Percentiles rank a stretch among this genome's conserved stretches.
These are phyloP conservation scores for Epicoccum nigrum DNA, from an alignment of 2,329 filamentous ascomycete genomes.

Conservation along the genomic window DNA sequence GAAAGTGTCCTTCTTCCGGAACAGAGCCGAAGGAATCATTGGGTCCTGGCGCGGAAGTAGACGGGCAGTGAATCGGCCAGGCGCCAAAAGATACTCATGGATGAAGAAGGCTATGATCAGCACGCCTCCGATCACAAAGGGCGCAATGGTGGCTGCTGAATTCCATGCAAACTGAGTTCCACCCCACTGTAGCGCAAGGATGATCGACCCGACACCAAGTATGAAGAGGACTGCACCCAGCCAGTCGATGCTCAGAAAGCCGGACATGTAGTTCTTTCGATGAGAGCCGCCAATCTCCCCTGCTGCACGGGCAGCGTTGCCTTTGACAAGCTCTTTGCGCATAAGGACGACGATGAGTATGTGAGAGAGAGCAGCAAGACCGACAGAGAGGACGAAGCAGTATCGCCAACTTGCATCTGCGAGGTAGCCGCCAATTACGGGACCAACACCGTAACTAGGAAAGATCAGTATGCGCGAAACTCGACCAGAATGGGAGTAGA, in stretches of 20 bases:
- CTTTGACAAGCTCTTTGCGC: conserved; percentile 63
- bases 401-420: conserved; percentile 66
- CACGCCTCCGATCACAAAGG: conserved; percentile 58
- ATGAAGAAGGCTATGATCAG: conserved; percentile 58
- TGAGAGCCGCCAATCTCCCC: conserved; percentile 37
- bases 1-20: conserved; percentile 63
- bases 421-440: conserved; percentile 65
- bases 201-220: conserved; percentile 41
- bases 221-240: conserved; percentile 44
- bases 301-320: conserved; percentile 46
- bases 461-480: not conserved
- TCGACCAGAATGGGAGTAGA: not conserved
- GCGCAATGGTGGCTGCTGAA: conserved; percentile 60
- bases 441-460: conserved; percentile 62
- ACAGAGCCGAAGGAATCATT: conserved; percentile 68
- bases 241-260: conserved; percentile 55
- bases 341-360: conserved; percentile 63
- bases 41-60: conserved; percentile 62
- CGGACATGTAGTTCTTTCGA: conserved; percentile 43
- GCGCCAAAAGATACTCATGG: conserved; percentile 61
- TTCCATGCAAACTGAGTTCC: conserved; percentile 64
- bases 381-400: conserved; percentile 64
- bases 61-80: conserved; percentile 55
- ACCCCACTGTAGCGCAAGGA: conserved; percentile 58
- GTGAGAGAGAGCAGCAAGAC: conserved; percentile 53